Percentiles rank a stretch among this genome's conserved stretches.
phyloP scores from a whole-genome alignment of 1,139 yeast genomes.

The Sugiyamaella xylanicola region DNA sequence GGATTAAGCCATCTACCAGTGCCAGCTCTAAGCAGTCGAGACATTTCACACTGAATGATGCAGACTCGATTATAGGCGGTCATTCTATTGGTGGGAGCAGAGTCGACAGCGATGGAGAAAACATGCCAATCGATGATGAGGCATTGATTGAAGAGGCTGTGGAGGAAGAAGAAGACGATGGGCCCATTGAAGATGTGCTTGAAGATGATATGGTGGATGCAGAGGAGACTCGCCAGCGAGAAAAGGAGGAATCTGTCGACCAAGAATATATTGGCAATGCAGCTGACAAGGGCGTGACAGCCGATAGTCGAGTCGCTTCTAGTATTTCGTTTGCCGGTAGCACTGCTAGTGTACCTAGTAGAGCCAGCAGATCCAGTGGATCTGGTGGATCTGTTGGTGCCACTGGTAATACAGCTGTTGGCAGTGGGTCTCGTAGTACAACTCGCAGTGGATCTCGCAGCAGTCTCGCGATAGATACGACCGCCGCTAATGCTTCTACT shows the following conservation, averaged over 20 bases:
- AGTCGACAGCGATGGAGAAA: not conserved
- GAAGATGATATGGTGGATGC: conserved; percentile 6
- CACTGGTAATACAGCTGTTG: not conserved
- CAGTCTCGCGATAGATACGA: not conserved
- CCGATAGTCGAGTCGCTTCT: not conserved
- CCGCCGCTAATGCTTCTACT: not conserved
- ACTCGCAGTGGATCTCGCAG: not conserved
- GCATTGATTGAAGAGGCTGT: conserved; percentile 3
- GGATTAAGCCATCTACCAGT: conserved; percentile 6
- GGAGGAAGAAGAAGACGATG: conserved; percentile 17
- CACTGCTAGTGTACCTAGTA: not conserved
- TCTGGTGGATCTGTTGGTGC: no score
- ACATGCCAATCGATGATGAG: not conserved
- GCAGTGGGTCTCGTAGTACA: not conserved
- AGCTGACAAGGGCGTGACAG: not conserved
- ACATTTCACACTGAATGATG: conserved; percentile 31
- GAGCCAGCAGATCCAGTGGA: no score
- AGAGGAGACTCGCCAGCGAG: conserved; percentile 15
- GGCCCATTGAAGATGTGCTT: not conserved
- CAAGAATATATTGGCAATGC: no score
- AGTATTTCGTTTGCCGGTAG: not conserved
- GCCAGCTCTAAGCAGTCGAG: conserved; percentile 4
- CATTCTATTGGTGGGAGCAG: conserved; percentile 17
- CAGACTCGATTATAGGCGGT: conserved; percentile 40
- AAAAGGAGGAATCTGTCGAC: not conserved